Evolutionary conservation across 768 basidiomycete genomes (phyloP), one percentile per base, ranked within the genome.

Genomic region (Naganishia vaughanmartiniae): DNA sequence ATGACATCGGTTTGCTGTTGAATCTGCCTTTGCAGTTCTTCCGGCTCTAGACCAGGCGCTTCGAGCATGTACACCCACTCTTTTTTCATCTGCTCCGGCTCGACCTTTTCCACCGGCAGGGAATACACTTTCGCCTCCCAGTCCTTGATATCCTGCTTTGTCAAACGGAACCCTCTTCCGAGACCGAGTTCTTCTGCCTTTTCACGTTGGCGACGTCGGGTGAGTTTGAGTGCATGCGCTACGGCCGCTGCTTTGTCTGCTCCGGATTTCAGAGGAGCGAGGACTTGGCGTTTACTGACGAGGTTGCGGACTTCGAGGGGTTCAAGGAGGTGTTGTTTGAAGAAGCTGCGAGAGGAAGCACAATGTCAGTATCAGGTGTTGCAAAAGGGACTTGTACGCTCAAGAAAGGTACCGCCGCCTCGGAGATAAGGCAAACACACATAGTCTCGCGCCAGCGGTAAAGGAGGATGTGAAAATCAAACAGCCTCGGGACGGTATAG

Each of bases 301-400:
- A 78, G 70, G 9, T 71, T 70, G 53, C 71, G 74, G 9, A 55
- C 66, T 70, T 77, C 77, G 17, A 78, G 73, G 1, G 71, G 65
- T 21, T 69, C 53, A 39, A 78, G 75, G 24, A 78, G 69, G 34
- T 67, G 70, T 12, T 33, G 26, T 63, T 77, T 78, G 26, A 77
- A 65, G 57, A 73, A 76, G 46, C 76, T 78, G 65, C 14, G 31
- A 30, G 24, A 31, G 6, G 51, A 51, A 31, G 30, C 10, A 24
- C 30, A 31, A 24, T 39, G 42, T 46, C 30, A 54, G 54, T 31
- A 26, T 26, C 26, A 12, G 34, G 12, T 36, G 12, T 36, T 12
- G 34, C 34, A 36, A 36, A 4, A 36, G 12, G 34, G 34, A 36
- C 6, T 4, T n/a, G n/a, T n/a, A n/a, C n/a, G n/a, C n/a, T n/a